These are phyloP conservation scores for Fusarium sp. DNA, from an alignment of 2,329 filamentous ascomycete genomes.

Conservation along the genomic window DNA sequence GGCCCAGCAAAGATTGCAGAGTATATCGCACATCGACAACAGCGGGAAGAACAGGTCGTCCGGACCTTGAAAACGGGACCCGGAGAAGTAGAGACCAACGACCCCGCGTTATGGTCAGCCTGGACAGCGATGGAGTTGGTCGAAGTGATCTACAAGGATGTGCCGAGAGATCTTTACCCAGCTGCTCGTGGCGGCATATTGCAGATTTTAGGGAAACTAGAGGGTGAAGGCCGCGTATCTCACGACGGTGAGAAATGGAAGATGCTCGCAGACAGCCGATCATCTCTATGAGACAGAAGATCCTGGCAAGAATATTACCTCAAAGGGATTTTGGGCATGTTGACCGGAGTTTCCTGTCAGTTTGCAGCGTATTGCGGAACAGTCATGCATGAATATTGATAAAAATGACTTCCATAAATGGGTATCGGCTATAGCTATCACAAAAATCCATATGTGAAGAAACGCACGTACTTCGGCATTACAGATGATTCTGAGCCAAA, in stretches of 20 bases:
- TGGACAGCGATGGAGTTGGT: constrained; percentile 87
- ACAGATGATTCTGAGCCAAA: background rate
- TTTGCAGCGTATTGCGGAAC: background rate
- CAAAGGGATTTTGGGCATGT: background rate
- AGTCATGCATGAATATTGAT: background rate
- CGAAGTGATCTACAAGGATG: constrained; percentile 85
- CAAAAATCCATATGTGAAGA: background rate
- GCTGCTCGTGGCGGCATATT: constrained; percentile 81
- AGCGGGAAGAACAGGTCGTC: constrained; percentile 83
- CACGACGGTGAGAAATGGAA: constrained; percentile 52
- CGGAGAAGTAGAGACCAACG: constrained; percentile 51
- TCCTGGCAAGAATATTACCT: background rate
- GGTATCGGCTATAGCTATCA: background rate
- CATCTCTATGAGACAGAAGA: constrained; percentile 37
- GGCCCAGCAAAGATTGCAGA: constrained; percentile 79
- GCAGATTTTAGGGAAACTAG: constrained; percentile 84
- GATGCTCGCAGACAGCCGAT: constrained; percentile 41
- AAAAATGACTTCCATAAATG: background rate
- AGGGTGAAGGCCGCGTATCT: constrained; percentile 75
- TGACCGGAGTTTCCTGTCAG: background rate
- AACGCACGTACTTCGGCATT: background rate
- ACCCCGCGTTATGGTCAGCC: constrained; percentile 46
- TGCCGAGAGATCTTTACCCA: constrained; percentile 78
- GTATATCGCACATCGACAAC: constrained; percentile 84
- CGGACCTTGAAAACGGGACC: constrained; percentile 62